phyloP scores from a whole-genome alignment of 768 basidiomycete species.

The Suillus weaverae region DNA sequence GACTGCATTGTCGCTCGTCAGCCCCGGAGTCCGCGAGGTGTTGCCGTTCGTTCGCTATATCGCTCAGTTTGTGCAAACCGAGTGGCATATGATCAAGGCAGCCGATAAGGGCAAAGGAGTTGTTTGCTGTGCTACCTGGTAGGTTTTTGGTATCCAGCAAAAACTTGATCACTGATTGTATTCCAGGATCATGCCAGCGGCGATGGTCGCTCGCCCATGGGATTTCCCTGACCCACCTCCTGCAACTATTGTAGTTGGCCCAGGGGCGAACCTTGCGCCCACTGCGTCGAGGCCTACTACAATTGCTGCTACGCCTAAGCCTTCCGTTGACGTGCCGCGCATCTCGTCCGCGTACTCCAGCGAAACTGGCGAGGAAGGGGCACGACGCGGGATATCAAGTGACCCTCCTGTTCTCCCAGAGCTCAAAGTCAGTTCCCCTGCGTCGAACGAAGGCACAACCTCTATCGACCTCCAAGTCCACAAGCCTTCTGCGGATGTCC shows the following conservation, averaged over 20 bases:
- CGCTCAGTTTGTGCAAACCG: conserved; percentile 73
- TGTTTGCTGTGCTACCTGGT: conserved; percentile 90
- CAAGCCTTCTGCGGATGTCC: conserved; percentile 5
- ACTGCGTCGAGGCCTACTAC: conserved; percentile 24
- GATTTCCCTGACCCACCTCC: conserved; percentile 58
- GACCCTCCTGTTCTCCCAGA: conserved; percentile 34
- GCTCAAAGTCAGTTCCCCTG: conserved; percentile 35
- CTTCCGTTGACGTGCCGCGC: conserved; percentile 30
- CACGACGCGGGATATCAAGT: conserved; percentile 25
- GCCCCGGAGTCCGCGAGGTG: conserved; percentile 78
- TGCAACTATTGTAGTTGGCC: conserved; percentile 14
- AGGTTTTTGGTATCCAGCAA: conserved; percentile 17
- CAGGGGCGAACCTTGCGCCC: conserved; percentile 14
- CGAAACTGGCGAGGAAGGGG: conserved; percentile 27
- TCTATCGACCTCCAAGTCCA: conserved; percentile 2
- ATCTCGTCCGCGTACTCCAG: conserved; percentile 31
- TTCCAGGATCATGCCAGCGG: conserved; percentile 73
- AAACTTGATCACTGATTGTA: neutral
- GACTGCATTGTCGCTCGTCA: conserved; percentile 66
- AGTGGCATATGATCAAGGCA: conserved; percentile 62
- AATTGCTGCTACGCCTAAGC: conserved; percentile 28
- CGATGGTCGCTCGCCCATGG: conserved; percentile 79
- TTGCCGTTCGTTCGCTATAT: conserved; percentile 85
- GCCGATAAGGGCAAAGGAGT: conserved; percentile 76
- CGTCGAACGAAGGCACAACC: conserved; percentile 30